phyloP scores from a whole-genome alignment of 2,329 filamentous ascomycete species.

The Sarocladium brachiariae region DNA sequence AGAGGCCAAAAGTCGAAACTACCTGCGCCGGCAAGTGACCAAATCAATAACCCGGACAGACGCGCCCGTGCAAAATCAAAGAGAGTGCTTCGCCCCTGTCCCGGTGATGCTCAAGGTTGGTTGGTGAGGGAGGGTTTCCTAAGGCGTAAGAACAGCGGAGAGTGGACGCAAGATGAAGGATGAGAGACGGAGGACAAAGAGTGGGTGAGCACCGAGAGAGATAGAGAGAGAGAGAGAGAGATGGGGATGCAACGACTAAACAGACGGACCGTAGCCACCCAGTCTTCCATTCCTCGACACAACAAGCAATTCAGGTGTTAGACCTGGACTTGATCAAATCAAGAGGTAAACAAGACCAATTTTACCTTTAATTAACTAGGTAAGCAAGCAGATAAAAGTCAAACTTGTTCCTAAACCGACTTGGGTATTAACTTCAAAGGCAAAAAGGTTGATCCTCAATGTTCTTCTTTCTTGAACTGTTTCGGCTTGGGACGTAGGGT shows the following conservation, averaged over 20 bases:
- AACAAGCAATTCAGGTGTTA: background rate
- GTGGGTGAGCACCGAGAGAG: constrained; percentile 8
- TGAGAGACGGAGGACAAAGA: background rate
- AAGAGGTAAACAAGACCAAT: background rate
- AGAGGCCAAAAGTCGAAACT: no score
- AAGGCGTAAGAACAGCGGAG: background rate
- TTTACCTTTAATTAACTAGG: background rate
- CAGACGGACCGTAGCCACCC: no score
- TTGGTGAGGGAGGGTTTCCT: no score
- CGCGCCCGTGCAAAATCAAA: no score
- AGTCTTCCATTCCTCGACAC: background rate
- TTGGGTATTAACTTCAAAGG: background rate
- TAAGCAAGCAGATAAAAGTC: background rate
- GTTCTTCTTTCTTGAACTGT: no score
- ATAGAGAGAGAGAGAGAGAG: no score
- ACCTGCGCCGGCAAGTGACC: background rate
- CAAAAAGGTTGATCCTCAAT: no score
- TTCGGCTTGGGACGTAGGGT: background rate
- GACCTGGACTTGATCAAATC: background rate
- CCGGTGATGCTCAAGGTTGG: constrained; percentile 1
- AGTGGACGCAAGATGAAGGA: constrained; percentile 1
- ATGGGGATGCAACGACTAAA: no score
- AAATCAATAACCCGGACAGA: no score
- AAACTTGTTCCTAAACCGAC: background rate
- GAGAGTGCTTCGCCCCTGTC: no score